phyloP scores from a whole-genome alignment of 768 basidiomycete species.

The Lactarius quietus region DNA sequence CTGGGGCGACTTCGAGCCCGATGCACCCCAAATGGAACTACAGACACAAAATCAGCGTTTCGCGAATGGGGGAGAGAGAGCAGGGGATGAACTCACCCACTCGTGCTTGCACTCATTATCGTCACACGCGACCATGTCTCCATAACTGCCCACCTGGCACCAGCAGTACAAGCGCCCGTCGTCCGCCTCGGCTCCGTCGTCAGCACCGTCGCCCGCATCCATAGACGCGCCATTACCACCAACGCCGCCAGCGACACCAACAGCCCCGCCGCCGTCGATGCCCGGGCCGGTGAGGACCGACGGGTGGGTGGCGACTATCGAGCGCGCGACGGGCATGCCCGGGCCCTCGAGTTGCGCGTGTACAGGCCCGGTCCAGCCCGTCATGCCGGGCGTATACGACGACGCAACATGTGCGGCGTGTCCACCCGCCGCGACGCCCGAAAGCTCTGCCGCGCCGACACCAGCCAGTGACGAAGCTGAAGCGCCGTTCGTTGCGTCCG shows the following conservation, averaged over 20 bases:
- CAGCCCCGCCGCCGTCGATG: constrained; percentile 33
- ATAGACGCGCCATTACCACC: constrained; percentile 46
- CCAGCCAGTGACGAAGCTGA: not conserved
- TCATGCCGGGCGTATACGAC: constrained; percentile 22
- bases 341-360: constrained; percentile 67
- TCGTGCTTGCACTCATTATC: constrained; percentile 73
- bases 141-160: constrained; percentile 81
- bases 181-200: constrained; percentile 55
- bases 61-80: constrained; percentile 15
- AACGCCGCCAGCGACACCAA: not conserved
- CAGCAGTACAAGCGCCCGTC: constrained; percentile 74
- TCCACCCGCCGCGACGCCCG: constrained; percentile 11
- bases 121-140: constrained; percentile 96
- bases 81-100: constrained; percentile 82
- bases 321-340: constrained; percentile 68
- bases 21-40: constrained; percentile 83
- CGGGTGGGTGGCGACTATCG: constrained; percentile 34
- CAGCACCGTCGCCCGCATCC: constrained; percentile 45
- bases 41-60: not conserved
- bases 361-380: constrained; percentile 37
- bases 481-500: constrained; percentile 12
- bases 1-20: constrained; percentile 60
- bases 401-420: constrained; percentile 5
- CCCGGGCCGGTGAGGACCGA: constrained; percentile 38
- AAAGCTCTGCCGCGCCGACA: constrained; percentile 21